These are phyloP conservation scores for Aspergillus mulundensis DNA, from an alignment of 495 filamentous ascomycete genomes.

Conservation along the genomic window DNA sequence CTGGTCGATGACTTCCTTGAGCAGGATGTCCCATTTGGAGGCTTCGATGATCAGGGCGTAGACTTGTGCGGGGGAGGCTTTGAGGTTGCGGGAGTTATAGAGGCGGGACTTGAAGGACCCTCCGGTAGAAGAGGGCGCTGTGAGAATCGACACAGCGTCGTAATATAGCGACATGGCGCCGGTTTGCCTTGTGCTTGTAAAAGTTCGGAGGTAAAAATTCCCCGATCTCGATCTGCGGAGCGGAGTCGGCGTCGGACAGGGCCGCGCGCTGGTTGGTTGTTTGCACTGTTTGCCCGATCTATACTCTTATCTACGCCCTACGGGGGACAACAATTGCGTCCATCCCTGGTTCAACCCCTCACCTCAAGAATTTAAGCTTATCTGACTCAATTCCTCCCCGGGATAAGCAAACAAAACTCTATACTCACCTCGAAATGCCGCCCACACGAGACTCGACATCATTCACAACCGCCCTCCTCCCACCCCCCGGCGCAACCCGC, in stretches of 20 bases:
- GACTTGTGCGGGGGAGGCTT: slow-evolving; percentile 73
- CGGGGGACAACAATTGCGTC: not conserved
- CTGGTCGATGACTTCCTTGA: slow-evolving; percentile 81
- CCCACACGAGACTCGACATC: not conserved
- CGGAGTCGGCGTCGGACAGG: not conserved
- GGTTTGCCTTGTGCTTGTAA: not conserved
- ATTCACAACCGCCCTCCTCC: slow-evolving; percentile 21
- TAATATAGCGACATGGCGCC: slow-evolving; percentile 86
- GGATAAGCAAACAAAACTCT: too few species aligned
- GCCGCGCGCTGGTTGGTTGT: slow-evolving; percentile 9
- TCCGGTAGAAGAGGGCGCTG: slow-evolving; percentile 52
- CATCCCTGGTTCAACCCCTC: too few species aligned
- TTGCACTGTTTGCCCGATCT: slow-evolving; percentile 25
- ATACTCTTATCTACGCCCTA: not conserved
- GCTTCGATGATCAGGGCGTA: slow-evolving; percentile 83
- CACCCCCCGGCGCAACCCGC: slow-evolving; percentile 23
- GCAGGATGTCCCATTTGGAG: slow-evolving; percentile 80
- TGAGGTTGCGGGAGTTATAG: slow-evolving; percentile 61
- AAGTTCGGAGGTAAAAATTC: slow-evolving; percentile 14
- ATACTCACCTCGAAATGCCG: not conserved
- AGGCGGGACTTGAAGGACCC: slow-evolving; percentile 81
- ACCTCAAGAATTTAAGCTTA: too few species aligned
- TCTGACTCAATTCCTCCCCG: too few species aligned
- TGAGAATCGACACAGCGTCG: slow-evolving; percentile 74
- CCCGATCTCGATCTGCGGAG: not conserved